Base-by-base conservation (phyloP, 805 yeast genomes). In the Alloascoidea hylecoeti region DNA sequence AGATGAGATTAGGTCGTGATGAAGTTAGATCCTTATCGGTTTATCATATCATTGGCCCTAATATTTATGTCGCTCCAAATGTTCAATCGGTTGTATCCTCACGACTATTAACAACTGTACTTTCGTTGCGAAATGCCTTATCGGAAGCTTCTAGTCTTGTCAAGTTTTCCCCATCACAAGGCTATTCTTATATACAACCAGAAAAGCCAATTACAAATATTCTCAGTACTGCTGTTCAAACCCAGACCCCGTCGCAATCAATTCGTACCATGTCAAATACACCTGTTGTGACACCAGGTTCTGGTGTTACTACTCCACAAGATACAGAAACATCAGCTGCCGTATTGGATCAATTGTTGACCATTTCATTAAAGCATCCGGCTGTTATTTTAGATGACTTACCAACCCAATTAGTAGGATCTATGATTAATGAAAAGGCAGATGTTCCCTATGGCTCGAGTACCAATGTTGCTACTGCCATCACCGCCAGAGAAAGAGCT, bases 1-100 rank as follows among this genome's bases (percentile, higher is more conserved):
- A 89, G 53, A 60, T 72, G 35, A 61, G 97, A 18, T 44, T 66
- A 3, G 59, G 68, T 27, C 72, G 76, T 4, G 61, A 62, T 9
- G 70, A 66, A 23, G 68, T 69, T 2, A 57, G 64, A 16, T 64
- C 78, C 0, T 49, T 83, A 6, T 75, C 83, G 18, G 94, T 85
- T 45, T 89, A 82, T 57, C 89, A 83, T 55, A 78, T 89, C 35
- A 75, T 86, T 33, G 95, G 96, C 3, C 94, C 95, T 15, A 86
- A 84, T 50, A 79, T 92, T 2, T 92, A 86, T 57, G 89, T 83
- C 74, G 79, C 96, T 0, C 96, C 96, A 0, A 61, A 73, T 14
- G 66, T 83, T 1, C 75, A 76, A 49, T 76, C 81, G 30, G 69
- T 88, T 2, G 62, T 89, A 4, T 71, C 82, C 15, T 76, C 88